Conservation (phyloP, 352 stramenopile species). For the Globisporangium okanoganense region DNA sequence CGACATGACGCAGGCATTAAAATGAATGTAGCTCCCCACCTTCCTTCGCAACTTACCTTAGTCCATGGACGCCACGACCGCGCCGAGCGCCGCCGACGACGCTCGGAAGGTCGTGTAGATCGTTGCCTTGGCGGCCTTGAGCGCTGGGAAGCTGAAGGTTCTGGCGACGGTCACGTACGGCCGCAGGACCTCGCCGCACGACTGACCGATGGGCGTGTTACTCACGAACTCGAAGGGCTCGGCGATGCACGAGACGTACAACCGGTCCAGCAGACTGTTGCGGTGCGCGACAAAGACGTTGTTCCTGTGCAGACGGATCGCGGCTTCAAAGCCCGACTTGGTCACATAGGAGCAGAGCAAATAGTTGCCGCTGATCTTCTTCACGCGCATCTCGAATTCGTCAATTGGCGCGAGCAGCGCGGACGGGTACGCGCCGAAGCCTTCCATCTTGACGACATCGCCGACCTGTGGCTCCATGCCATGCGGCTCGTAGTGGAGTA, state of each 20-base stretch:
- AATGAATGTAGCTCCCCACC: no score
- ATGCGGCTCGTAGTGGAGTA: constrained; percentile 77
- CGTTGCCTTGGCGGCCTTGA: constrained; percentile 61
- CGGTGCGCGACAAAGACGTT: constrained; percentile 76
- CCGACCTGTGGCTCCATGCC: constrained; percentile 71
- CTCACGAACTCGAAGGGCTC: constrained; percentile 70
- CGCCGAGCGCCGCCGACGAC: constrained; percentile 62
- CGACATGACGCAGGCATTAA: neutral
- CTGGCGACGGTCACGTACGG: constrained; percentile 69
- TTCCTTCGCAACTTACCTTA: constrained; percentile 10
- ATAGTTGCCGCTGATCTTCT: constrained; percentile 79
- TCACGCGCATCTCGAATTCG: constrained; percentile 72
- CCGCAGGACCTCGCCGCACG: constrained; percentile 40
- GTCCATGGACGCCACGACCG: constrained; percentile 66
- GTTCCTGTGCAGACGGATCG: constrained; percentile 69
- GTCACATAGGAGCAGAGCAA: constrained; percentile 71
- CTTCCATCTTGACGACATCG: constrained; percentile 75
- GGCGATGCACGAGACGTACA: constrained; percentile 65
- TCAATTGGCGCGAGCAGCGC: constrained; percentile 55
- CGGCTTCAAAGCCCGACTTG: constrained; percentile 56
- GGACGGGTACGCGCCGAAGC: constrained; percentile 71
- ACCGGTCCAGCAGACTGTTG: constrained; percentile 58
- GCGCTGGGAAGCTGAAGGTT: constrained; percentile 65
- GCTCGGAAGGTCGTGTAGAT: constrained; percentile 68
- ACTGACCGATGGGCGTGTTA: constrained; percentile 61